Percentiles rank a stretch among this genome's conserved stretches.
These are phyloP conservation scores for Peltaster fructicola DNA, from an alignment of 2,329 filamentous ascomycete species.

Conservation along the genomic window DNA sequence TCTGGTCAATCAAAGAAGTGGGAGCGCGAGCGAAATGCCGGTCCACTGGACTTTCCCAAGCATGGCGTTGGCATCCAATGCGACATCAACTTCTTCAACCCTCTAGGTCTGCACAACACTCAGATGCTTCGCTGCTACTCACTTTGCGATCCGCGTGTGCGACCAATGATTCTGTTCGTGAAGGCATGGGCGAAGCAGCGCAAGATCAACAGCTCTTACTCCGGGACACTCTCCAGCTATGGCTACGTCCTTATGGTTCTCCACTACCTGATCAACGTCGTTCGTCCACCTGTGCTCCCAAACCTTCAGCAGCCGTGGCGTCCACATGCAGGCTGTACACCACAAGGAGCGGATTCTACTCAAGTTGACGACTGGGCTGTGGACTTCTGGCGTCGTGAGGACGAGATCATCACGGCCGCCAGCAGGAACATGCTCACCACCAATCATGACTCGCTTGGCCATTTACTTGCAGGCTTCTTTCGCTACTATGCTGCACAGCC, in stretches of 20 bases:
- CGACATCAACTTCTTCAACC: constrained; percentile 81
- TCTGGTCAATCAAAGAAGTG: too few relatives aligned
- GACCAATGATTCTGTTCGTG: constrained; percentile 64
- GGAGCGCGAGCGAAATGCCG: constrained; percentile 28
- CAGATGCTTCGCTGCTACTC: constrained; percentile 69
- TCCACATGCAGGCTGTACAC: constrained; percentile 20
- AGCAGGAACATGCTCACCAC: constrained; percentile 40
- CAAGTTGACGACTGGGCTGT: constrained; percentile 43
- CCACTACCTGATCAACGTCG: constrained; percentile 75
- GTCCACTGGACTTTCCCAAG: constrained; percentile 59
- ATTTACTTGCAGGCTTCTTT: constrained; percentile 67
- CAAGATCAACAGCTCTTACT: constrained; percentile 73
- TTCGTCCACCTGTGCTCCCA: constrained; percentile 61
- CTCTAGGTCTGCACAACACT: constrained; percentile 71
- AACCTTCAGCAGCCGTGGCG: constrained; percentile 52
- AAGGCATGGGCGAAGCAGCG: constrained; percentile 81
- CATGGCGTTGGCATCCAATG: constrained; percentile 65
- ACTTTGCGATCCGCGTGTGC: constrained; percentile 58
- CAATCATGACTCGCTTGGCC: constrained; percentile 53
- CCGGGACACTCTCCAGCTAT: constrained; percentile 73
- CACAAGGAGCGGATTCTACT: constrained; percentile 9
- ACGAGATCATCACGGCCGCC: constrained; percentile 47
- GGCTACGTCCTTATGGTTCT: constrained; percentile 86
- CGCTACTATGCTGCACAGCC: constrained; percentile 53
- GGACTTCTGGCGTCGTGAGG: constrained; percentile 61